phyloP scores from a whole-genome alignment of 2,329 filamentous ascomycete species.

The Coleophoma crateriformis region DNA sequence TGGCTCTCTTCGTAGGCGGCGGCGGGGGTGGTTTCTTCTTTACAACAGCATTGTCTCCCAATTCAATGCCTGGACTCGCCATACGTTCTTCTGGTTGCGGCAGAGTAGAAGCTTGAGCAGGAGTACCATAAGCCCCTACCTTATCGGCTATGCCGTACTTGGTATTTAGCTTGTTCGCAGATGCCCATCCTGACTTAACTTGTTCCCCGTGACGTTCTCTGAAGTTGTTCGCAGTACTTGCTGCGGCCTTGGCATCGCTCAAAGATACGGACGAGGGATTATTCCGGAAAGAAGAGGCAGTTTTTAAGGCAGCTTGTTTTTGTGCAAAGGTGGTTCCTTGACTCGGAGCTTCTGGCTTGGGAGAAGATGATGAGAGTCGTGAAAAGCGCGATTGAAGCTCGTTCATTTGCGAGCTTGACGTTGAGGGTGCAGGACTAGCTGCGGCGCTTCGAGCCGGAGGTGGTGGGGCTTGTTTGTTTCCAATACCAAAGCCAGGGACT shows the following conservation, averaged over 20 bases:
- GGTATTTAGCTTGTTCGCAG: constrained; percentile 25
- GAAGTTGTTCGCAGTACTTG: constrained; percentile 51
- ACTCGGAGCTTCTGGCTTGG: constrained; percentile 22
- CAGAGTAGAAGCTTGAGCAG: constrained; percentile 1
- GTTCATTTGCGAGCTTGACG: constrained; percentile 19
- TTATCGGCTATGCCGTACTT: constrained; percentile 27
- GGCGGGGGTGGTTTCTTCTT: constrained; percentile 30
- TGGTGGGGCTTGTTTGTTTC: constrained; percentile 25
- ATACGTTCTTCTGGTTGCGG: constrained; percentile 3
- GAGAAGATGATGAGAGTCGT: constrained; percentile 24
- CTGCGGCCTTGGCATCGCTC: constrained; percentile 42
- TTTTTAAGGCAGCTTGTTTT: constrained; percentile 47
- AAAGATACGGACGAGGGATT: constrained; percentile 46
- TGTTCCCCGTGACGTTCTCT: constrained; percentile 55
- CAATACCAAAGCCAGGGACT: constrained; percentile 61
- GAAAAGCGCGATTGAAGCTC: constrained; percentile 30
- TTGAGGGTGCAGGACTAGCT: constrained; percentile 8
- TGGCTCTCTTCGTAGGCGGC: constrained; percentile 23
- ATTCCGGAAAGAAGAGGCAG: constrained; percentile 41
- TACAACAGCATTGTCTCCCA: constrained; percentile 9
- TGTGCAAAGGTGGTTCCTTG: constrained; percentile 46
- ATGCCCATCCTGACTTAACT: constrained; percentile 44
- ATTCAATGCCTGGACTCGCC: constrained; percentile 6
- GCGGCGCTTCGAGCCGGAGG: constrained; percentile 12
- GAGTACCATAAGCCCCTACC: constrained; percentile 15